Percentiles rank a stretch among this genome's conserved stretches.
phyloP scores from a whole-genome alignment of 179 eudicot species.

The Amaranthus tricolor region DNA sequence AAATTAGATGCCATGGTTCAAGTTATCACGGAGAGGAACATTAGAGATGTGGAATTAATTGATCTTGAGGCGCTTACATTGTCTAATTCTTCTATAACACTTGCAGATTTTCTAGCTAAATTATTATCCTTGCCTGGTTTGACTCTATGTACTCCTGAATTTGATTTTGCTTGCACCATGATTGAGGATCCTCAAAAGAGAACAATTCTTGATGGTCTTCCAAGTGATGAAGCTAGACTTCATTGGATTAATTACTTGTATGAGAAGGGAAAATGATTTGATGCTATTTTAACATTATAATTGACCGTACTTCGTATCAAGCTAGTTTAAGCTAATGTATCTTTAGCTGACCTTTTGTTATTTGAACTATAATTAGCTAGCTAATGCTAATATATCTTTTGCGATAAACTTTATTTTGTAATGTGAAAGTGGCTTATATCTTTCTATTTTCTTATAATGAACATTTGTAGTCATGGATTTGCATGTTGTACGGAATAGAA shows the following conservation, averaged over 20 bases:
- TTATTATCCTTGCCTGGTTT: neutral
- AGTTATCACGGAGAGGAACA: neutral
- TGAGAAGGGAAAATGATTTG: no score
- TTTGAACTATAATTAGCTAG: no score
- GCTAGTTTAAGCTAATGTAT: no score
- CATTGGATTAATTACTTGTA: neutral
- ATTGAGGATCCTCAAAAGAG: constrained; percentile 5
- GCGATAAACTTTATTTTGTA: no score
- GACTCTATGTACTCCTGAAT: neutral
- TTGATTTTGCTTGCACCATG: neutral
- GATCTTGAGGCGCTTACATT: neutral
- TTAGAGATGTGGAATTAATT: neutral
- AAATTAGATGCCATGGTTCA: neutral
- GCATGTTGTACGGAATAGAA: no score
- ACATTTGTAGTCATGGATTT: no score
- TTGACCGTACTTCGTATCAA: no score
- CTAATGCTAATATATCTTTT: no score
- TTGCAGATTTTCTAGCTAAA: neutral
- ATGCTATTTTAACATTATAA: no score
- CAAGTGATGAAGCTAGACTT: neutral
- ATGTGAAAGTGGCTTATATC: no score
- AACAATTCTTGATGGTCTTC: neutral
- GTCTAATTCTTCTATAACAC: neutral
- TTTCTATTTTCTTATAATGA: no score
- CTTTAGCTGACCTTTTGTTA: no score